Conservation (phyloP, 805 yeast genomes). For the Hanseniaspora nectarophila region DNA sequence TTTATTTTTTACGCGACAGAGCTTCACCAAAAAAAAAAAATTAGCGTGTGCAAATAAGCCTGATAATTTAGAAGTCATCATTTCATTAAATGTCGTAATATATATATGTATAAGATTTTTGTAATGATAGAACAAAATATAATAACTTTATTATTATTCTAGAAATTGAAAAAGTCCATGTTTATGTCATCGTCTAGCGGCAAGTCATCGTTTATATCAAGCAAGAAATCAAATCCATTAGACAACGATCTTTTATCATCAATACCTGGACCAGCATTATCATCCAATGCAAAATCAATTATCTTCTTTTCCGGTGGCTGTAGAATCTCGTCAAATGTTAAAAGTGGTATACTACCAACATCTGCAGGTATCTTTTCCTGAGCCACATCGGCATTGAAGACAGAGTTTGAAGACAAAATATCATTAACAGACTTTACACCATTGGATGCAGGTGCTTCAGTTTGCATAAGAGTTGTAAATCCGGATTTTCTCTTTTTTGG, state of each 20-base stretch:
- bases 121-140: too few relatives aligned
- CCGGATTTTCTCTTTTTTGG: constrained; percentile 6
- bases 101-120: too few relatives aligned
- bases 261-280: neutral
- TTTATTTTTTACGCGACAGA: constrained; percentile 17
- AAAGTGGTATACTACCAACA: neutral
- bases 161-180: constrained; percentile 14
- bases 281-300: neutral
- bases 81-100: neutral
- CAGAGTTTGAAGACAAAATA: neutral
- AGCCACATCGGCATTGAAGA: too few relatives aligned
- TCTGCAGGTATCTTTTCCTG: neutral
- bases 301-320: neutral
- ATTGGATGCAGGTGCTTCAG: neutral
- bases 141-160: too few relatives aligned
- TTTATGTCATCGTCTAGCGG: constrained; percentile 11
- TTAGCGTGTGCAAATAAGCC: too few relatives aligned
- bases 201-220: constrained; percentile 5
- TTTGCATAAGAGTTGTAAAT: neutral
- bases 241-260: neutral
- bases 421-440: neutral
- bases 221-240: constrained; percentile 6
- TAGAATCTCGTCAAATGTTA: constrained; percentile 1
- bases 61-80: neutral
- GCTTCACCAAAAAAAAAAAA: constrained; percentile 1